Evolutionary conservation across 805 yeast species (phyloP), one percentile per base, ranked within the genome.

Genomic region (Saccharomycopsis olivae): DNA sequence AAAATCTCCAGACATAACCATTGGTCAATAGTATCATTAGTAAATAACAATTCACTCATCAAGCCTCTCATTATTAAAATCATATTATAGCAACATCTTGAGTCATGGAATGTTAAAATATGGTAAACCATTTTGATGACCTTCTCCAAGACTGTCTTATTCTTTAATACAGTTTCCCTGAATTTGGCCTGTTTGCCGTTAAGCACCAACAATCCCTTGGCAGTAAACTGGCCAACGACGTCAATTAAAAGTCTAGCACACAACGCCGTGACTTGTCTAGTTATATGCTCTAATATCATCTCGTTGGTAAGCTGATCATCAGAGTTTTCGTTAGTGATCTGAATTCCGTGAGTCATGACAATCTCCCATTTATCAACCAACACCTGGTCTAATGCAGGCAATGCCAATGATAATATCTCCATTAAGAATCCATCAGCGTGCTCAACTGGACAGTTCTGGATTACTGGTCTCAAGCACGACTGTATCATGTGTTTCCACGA

Each of bases 401-500:
- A 72, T 32, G 84, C 74, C 47, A 70, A 78, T 2, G 96, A 96
- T 42, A 92, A 63, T 46, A 92, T 74, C 41, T 76, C 81, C 11
- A 71, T 57, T 81, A 88, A 73, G 52, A 89, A 92, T 2, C 69
- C 61, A 30, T 70, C 72, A 32, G 83, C 75, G 53, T 67, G 72
- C 32, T 69, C 70, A 1, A 71, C 66, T 1, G 98, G 98, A 58
- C 98, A 92, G 55, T 85, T 83, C 51, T 85, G 81, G 33, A 92
- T 74, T 6, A 87, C 80, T 41, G 85, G 83, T 49, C 97, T 71
- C 39, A 92, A 69, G 41, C 92, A 92, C 33, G 89, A 71, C 49
- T 89, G 88, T 33, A 89, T 77, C 78, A 92, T 83, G 55, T 94
- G 98, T 48, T 94, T 81, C 98, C 98, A 92, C 19, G 95, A 84